Evolutionary conservation across 2,329 filamentous ascomycete genomes (phyloP).

Genomic region (Kalmusia sp.): DNA sequence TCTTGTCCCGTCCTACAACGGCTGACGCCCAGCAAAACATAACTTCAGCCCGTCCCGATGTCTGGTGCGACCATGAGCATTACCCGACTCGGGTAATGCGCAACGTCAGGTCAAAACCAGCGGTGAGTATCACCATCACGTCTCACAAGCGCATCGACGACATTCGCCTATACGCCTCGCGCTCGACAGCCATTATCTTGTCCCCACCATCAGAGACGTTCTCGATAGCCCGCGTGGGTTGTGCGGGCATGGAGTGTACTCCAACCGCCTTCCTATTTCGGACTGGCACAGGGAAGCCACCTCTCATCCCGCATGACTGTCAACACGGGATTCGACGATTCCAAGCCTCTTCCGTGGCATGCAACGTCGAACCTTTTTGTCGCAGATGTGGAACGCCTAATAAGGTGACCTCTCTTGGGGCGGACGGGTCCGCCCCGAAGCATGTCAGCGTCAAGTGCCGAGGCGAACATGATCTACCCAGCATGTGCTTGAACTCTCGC

Average conservation of each 20-base stretch:
- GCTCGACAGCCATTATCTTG: slow-evolving; percentile 4
- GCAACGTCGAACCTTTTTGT: neutral
- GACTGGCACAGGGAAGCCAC: slow-evolving; percentile 20
- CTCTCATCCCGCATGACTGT: slow-evolving; percentile 1
- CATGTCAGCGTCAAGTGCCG: neutral
- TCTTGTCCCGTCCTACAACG: slow-evolving; percentile 15
- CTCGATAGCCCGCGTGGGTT: neutral
- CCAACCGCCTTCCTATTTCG: slow-evolving; percentile 19
- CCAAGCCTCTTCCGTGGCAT: slow-evolving; percentile 14
- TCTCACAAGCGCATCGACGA: neutral
- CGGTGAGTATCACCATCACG: slow-evolving; percentile 9
- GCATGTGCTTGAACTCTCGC: neutral
- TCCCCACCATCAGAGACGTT: slow-evolving; percentile 1
- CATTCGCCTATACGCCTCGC: neutral
- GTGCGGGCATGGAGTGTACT: neutral
- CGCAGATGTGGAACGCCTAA: neutral
- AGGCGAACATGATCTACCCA: neutral
- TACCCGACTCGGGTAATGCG: slow-evolving; percentile 10
- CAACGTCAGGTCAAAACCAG: neutral
- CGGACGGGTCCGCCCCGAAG: neutral
- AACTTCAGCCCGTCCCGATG: slow-evolving; percentile 5
- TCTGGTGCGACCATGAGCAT: slow-evolving; percentile 8
- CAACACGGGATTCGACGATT: slow-evolving; percentile 9
- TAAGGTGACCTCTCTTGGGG: neutral
- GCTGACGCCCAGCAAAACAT: slow-evolving; percentile 14